These are phyloP conservation scores for Actinomortierella ambigua DNA, from an alignment of 371 early-diverging fungal species.

Conservation along the genomic window DNA sequence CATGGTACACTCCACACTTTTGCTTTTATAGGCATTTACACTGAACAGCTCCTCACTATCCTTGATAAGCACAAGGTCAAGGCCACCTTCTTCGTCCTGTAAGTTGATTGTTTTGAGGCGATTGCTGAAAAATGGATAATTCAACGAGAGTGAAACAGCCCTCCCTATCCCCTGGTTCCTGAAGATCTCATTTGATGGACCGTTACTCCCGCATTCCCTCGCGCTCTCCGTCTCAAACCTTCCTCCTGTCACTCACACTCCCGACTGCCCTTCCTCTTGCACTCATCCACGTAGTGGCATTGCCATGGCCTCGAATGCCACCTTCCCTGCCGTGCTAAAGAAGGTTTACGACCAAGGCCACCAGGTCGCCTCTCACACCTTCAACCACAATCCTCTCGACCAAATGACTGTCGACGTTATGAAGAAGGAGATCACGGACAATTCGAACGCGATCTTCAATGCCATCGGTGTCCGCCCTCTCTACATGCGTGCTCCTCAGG, in stretches of 20 bases:
- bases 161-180: too few species aligned
- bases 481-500: slow-evolving; percentile 60
- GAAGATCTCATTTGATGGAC: too few species aligned
- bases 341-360: slow-evolving; percentile 50
- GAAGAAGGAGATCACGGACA: slow-evolving; percentile 27
- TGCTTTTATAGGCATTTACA: slow-evolving; percentile 13
- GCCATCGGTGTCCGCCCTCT: slow-evolving; percentile 27
- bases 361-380: slow-evolving; percentile 66
- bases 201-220: too few species aligned
- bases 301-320: slow-evolving; percentile 18
- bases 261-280: too few species aligned
- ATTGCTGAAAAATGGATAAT: too few species aligned
- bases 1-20: slow-evolving; percentile 40
- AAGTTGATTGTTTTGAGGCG: slow-evolving; percentile 10
- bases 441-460: slow-evolving; percentile 24
- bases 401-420: slow-evolving; percentile 18
- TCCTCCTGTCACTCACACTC: neutral
- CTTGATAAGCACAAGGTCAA: slow-evolving; percentile 48
- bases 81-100: slow-evolving; percentile 63
- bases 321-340: slow-evolving; percentile 46
- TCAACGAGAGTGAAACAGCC: too few species aligned
- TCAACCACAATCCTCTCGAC: slow-evolving; percentile 52
- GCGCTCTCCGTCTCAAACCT: neutral
- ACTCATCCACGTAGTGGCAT: slow-evolving; percentile 22
- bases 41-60: slow-evolving; percentile 47